Base-by-base conservation (phyloP, 768 basidiomycete species). In the Pleurotus tuber-regium region DNA sequence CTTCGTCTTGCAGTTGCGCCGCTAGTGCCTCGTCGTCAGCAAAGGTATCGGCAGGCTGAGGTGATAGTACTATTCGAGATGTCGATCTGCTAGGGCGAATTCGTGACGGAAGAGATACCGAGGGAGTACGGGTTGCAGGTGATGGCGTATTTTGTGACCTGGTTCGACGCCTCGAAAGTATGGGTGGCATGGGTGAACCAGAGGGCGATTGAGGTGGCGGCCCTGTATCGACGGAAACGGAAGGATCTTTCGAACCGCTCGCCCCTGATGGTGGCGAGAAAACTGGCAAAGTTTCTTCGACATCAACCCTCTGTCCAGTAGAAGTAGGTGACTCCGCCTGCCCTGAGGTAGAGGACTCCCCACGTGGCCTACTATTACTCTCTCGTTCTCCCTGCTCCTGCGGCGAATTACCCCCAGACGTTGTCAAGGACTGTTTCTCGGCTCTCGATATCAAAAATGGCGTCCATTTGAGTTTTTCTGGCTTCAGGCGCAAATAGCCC, bases 401-500 rank as follows among this genome's bases (percentile, higher is more conserved):
- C 19, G 59, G 40, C 23, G 46, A 31, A 6, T 39, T 12, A 25
- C 44, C 43, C 16, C 47, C 23, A 2, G 56, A 16, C 11, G 41
- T 38, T 23, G 35, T 33, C 2, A 52, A 56, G 18, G 59, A 55
- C 18, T 52, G 40, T 54, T 57, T 55, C 59, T 63, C 51, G 43
- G 54, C 53, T 59, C 80, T 72, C 4, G 84, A 74, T 38, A 92
- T 67, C 31, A 97, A 70, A 68, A 96, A 98, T 23, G 96, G 96
- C 55, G 86, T 95, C 90, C 96, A 99, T 62, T 92, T 93, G 54
- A 98, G 76, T 65, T 84, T 84, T 61, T 96, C 92, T 1, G 93
- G 86, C 57, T 79, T 82, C 52, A 92, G 72, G 57, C 68, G 79
- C 54, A 93, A 61, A 59, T 92, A 89, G 4, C 87, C 89, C 68